Conservation (phyloP, 148 eudicot species). For the Heliosperma pusillum region DNA sequence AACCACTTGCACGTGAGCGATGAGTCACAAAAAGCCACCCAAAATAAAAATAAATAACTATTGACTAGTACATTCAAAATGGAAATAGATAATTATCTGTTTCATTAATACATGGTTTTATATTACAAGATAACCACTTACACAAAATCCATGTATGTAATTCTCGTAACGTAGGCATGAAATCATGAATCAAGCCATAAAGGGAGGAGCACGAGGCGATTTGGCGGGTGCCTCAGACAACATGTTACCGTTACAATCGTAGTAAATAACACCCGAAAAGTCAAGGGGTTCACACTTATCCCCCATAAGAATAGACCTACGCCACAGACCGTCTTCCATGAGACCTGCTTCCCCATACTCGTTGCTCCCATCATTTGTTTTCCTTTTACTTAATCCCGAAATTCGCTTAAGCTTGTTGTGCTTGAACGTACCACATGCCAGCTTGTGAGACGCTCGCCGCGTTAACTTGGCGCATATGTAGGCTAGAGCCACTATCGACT, state of each 20-base stretch:
- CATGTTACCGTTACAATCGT: constrained; percentile 45
- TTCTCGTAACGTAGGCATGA: too few species aligned
- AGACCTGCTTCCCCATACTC: not conserved
- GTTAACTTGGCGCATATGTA: constrained; percentile 37
- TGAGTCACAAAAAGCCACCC: too few species aligned
- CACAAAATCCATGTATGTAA: too few species aligned
- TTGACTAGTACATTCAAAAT: too few species aligned
- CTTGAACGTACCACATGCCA: constrained; percentile 23
- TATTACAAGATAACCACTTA: too few species aligned
- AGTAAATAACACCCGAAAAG: constrained; percentile 62
- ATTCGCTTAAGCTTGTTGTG: constrained; percentile 27
- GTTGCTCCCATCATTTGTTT: not conserved
- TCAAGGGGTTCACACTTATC: constrained; percentile 63
- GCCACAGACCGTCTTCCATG: constrained; percentile 55
- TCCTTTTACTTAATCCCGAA: not conserved
- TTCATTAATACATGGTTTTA: too few species aligned
- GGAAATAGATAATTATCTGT: too few species aligned
- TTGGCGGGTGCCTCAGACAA: constrained; percentile 35
- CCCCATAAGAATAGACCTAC: constrained; percentile 54
- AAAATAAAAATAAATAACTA: too few species aligned
- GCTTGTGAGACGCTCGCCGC: constrained; percentile 31
- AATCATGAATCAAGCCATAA: constrained; percentile 17
- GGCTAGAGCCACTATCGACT: constrained; percentile 34
- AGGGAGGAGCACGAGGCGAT: constrained; percentile 45
- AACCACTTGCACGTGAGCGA: too few species aligned